Conservation (phyloP, 139 green algal genomes). For the Chlorella ohadii region DNA sequence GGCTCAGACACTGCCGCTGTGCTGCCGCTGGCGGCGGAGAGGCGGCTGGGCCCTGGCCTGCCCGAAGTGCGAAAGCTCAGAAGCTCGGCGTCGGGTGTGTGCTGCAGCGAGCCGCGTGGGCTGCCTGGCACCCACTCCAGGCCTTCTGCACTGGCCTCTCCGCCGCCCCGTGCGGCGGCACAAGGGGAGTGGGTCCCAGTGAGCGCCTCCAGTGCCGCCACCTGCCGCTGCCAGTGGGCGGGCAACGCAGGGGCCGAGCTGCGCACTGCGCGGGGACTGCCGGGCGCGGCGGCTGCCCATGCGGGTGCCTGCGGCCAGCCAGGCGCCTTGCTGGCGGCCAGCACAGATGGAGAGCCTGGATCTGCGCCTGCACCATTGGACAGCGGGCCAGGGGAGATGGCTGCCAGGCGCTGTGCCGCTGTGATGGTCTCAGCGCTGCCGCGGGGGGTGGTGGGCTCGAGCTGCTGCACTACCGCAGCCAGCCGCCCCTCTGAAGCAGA, state of each 20-base stretch:
- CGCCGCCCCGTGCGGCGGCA: too few relatives aligned
- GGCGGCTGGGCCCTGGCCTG: not conserved
- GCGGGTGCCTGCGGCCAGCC: too few relatives aligned
- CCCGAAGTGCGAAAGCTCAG: not conserved
- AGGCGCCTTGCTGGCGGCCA: not conserved
- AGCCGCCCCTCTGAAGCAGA: constrained; percentile 3
- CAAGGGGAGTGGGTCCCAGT: too few relatives aligned
- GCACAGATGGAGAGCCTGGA: not conserved
- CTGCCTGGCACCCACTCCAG: too few relatives aligned
- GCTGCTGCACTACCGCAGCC: not conserved
- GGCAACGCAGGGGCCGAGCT: not conserved
- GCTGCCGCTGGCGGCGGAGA: not conserved
- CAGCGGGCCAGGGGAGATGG: not conserved
- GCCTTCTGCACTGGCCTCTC: too few relatives aligned
- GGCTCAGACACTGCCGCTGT: not conserved
- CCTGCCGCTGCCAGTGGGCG: not conserved
- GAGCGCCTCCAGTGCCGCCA: too few relatives aligned
- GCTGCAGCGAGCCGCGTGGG: too few relatives aligned
- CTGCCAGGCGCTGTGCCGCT: constrained; percentile 5
- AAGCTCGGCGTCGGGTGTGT: not conserved
- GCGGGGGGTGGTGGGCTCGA: not conserved
- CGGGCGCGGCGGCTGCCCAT: not conserved
- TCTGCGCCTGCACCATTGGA: not conserved
- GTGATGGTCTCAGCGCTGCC: not conserved
- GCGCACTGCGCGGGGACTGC: not conserved